Conservation (phyloP, 1,284 basidiomycete species). For the Golubevia pallescens region DNA sequence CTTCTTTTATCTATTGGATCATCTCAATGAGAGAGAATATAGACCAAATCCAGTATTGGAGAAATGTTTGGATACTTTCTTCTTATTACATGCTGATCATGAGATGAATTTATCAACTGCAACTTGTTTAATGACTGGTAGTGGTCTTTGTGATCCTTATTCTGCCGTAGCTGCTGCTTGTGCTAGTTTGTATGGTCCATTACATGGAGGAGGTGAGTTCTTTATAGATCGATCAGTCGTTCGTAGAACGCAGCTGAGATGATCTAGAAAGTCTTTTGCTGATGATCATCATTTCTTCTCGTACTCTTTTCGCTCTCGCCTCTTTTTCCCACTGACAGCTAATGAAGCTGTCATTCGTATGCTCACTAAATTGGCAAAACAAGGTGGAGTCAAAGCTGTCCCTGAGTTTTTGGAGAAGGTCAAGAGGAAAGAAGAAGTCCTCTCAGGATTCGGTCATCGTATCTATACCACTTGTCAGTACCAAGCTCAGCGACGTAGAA, state of each 20-base stretch:
- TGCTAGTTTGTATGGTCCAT: constrained; percentile 72
- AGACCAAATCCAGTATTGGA: constrained; percentile 79
- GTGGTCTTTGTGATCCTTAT: constrained; percentile 84
- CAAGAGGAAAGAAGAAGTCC: constrained; percentile 80
- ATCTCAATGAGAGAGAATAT: constrained; percentile 73
- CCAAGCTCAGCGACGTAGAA: too few relatives aligned
- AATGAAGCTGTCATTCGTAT: constrained; percentile 83
- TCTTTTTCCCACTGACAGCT: too few relatives aligned
- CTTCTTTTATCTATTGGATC: constrained; percentile 86
- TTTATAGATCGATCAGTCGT: too few relatives aligned
- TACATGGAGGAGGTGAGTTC: constrained; percentile 76
- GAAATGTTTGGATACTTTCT: constrained; percentile 81
- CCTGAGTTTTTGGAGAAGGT: constrained; percentile 80
- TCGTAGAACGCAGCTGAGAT: too few relatives aligned
- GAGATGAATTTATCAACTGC: constrained; percentile 83
- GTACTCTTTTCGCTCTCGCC: too few relatives aligned
- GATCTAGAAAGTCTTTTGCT: too few relatives aligned
- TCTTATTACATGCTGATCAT: constrained; percentile 85
- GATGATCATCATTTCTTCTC: too few relatives aligned
- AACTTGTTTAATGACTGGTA: constrained; percentile 82
- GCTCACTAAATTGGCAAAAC: constrained; percentile 47
- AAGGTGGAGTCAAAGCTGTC: constrained; percentile 51
- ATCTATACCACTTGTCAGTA: constrained; percentile 64
- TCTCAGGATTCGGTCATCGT: constrained; percentile 84
- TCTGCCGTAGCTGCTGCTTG: constrained; percentile 70